Percentiles rank a stretch among this genome's conserved stretches.
These are phyloP conservation scores for Collybia nuda DNA, from an alignment of 768 basidiomycete species.

Conservation along the genomic window DNA sequence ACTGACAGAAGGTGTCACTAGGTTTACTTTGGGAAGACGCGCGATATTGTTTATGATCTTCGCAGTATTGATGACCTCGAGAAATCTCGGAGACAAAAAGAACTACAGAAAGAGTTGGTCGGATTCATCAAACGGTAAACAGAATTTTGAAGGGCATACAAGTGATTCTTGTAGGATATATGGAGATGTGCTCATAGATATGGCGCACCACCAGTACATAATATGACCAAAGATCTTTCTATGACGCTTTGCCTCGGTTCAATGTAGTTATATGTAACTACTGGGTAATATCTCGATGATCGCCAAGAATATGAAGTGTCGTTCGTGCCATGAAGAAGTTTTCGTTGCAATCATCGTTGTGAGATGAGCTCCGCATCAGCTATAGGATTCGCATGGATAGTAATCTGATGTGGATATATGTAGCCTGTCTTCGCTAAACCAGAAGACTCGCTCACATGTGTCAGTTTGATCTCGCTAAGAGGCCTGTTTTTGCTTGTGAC, in stretches of 20 bases:
- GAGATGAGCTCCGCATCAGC: conserved; percentile 67
- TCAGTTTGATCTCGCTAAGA: conserved; percentile 79
- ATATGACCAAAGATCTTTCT: no score
- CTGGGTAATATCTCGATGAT: no score
- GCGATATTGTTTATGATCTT: conserved; percentile 91
- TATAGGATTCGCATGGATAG: conserved; percentile 94
- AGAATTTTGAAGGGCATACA: background rate
- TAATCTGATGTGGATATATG: conserved; percentile 46
- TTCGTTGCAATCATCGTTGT: conserved; percentile 19
- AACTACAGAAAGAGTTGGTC: conserved; percentile 89
- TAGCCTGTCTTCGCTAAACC: conserved; percentile 1
- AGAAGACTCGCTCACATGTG: conserved; percentile 52
- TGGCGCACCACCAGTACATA: no score
- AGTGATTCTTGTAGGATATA: conserved; percentile 1
- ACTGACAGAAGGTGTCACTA: conserved; percentile 21
- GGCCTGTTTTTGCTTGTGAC: conserved; percentile 92
- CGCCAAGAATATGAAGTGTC: no score
- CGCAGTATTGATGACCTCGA: conserved; percentile 86
- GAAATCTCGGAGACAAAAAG: conserved; percentile 74
- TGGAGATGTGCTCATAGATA: no score
- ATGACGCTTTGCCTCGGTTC: no score
- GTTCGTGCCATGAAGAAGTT: no score
- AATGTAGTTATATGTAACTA: no score
- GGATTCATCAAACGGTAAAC: conserved; percentile 79
- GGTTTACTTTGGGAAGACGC: conserved; percentile 97